Conservation (phyloP, 2,329 filamentous ascomycete genomes). For the Capronia coronata region DNA sequence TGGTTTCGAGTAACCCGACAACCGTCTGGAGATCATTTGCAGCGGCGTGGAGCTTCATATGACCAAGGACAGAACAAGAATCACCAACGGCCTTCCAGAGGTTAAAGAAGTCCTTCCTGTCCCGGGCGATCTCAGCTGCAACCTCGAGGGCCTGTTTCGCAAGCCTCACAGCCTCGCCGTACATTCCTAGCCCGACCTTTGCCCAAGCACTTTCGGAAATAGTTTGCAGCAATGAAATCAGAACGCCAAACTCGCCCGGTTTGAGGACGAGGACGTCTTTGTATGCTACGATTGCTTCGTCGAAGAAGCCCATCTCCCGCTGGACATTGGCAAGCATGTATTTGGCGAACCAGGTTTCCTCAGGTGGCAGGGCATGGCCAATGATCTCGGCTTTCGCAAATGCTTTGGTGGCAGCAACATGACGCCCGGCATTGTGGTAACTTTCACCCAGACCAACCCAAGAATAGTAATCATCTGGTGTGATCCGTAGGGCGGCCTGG, state of each 20-base stretch:
- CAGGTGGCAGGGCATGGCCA: slow-evolving; percentile 54
- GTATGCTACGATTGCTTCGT: slow-evolving; percentile 73
- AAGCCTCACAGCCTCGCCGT: slow-evolving; percentile 70
- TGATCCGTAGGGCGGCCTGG: slow-evolving; percentile 76
- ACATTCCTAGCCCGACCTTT: slow-evolving; percentile 73
- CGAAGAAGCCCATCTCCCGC: slow-evolving; percentile 82
- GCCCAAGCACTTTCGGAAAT: slow-evolving; percentile 74
- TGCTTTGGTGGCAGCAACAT: slow-evolving; percentile 88
- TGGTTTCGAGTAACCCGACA: slow-evolving; percentile 4
- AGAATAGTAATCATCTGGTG: slow-evolving; percentile 82
- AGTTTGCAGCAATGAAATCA: slow-evolving; percentile 80
- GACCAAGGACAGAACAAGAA: slow-evolving; percentile 76
- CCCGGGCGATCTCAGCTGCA: slow-evolving; percentile 55
- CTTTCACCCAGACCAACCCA: slow-evolving; percentile 97
- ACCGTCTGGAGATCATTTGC: slow-evolving; percentile 52
- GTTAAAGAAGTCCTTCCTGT: slow-evolving; percentile 71
- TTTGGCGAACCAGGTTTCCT: slow-evolving; percentile 86
- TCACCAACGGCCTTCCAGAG: slow-evolving; percentile 91
- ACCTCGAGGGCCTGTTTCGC: slow-evolving; percentile 63
- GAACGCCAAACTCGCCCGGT: slow-evolving; percentile 74
- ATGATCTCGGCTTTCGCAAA: slow-evolving; percentile 77
- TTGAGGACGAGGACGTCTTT: slow-evolving; percentile 62
- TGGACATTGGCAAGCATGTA: slow-evolving; percentile 96
- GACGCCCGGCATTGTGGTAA: slow-evolving; percentile 87
- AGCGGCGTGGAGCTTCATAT: slow-evolving; percentile 60